Conservation (phyloP, 768 basidiomycete species). For the Pluteus cervinus region DNA sequence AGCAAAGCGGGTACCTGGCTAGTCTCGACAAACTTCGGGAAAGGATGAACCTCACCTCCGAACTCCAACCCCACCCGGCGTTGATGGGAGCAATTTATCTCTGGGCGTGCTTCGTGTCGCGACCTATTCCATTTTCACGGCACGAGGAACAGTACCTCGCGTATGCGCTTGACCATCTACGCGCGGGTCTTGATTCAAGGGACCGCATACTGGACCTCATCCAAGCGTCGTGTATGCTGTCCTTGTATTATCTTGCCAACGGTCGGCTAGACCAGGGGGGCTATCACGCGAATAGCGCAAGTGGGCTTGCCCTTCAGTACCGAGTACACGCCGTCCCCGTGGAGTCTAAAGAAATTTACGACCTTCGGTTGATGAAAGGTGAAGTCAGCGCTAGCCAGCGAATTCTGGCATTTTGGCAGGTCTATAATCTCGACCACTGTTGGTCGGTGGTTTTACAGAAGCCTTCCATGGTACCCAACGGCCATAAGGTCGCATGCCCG, state of each 20-base stretch:
- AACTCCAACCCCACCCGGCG: constrained; percentile 45
- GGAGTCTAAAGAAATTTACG: constrained; percentile 29
- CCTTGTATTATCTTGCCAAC: constrained; percentile 71
- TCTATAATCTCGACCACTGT: constrained; percentile 73
- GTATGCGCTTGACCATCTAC: constrained; percentile 55
- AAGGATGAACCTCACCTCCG: constrained; percentile 27
- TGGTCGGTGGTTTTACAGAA: constrained; percentile 74
- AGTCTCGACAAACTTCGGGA: too few relatives aligned
- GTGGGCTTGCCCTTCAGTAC: constrained; percentile 61
- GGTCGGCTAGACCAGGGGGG: constrained; percentile 75
- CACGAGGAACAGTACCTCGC: constrained; percentile 71
- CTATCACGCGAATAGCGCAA: constrained; percentile 71
- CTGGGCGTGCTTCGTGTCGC: constrained; percentile 78
- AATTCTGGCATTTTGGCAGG: constrained; percentile 78
- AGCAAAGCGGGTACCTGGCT: too few relatives aligned
- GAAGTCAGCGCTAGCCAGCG: constrained; percentile 63
- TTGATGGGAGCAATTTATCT: constrained; percentile 79
- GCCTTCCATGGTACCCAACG: constrained; percentile 61
- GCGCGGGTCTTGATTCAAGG: constrained; percentile 52
- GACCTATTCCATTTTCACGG: constrained; percentile 61
- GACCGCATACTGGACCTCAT: constrained; percentile 63
- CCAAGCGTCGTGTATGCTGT: constrained; percentile 70
- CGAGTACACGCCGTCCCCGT: constrained; percentile 28
- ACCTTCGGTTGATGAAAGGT: constrained; percentile 53
- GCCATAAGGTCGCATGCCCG: constrained; percentile 60